Base-by-base conservation (phyloP, 495 filamentous ascomycete species). In the Trichoderma orchidacearum region DNA sequence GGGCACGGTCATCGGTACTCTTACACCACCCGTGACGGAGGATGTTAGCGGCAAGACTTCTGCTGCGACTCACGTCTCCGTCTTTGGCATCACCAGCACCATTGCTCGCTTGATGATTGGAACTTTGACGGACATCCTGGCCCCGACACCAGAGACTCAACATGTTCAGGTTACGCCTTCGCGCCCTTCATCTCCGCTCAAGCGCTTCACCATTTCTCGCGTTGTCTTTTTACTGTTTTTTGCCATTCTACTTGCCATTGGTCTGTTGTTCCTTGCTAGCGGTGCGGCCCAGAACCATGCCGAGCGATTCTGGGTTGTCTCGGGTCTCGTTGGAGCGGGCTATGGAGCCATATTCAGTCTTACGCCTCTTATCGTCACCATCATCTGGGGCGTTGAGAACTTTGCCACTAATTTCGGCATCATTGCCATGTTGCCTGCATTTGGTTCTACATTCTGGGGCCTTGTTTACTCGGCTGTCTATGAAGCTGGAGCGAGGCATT, bases 331-430 rank as follows among this genome's bases (percentile, higher is more conserved):
- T 30, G 93, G 93, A 29, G 80, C 90, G 32, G 92, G 92, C 36
- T 98, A 98, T 64, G 93, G 93, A 48, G 89, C 90, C 27, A 80
- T 87, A 35, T 98, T 98, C 72, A 86, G 82, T 35, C 78, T 98
- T 13, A 81, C 84, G 0, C 93, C 93, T 3, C 96, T 96, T 64
- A 86, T 96, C 58, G 83, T 96, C 61, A 86, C 81, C 54, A 88
- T 96, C 25, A 90, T 97, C 45, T 98, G 93, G 93, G 93, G 93
- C 32, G 90, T 95, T 1, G 89, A 96, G 72, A 98, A 97, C 68
- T 97, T 97, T 67, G 93, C 88, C 58, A 98, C 93, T 2, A 97
- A 98, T 62, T 98, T 92, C 85, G 93, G 93, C 13, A 89, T 96
- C 58, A 84, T 98, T 15, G 88, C 88, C 31, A 87, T 94, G 73